phyloP scores from a whole-genome alignment of 2,329 filamentous ascomycete genomes.

The Aspergillus terreus region DNA sequence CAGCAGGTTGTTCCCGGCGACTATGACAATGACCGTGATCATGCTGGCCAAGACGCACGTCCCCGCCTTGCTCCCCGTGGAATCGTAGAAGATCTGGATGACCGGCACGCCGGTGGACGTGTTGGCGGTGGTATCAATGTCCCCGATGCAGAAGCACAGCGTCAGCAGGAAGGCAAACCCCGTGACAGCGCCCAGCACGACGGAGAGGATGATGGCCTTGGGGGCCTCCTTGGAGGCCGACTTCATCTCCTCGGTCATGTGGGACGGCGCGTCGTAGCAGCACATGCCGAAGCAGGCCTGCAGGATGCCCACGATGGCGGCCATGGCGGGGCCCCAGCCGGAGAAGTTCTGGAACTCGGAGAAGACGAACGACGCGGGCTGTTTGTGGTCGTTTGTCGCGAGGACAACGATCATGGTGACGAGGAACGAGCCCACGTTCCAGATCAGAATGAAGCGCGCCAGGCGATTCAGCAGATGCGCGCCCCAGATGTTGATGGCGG shows the following conservation, averaged over 20 bases:
- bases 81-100: constrained; percentile 52
- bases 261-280: constrained; percentile 45
- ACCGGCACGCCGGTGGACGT: constrained; percentile 50
- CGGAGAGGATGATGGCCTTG: constrained; percentile 44
- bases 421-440: constrained; percentile 53
- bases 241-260: constrained; percentile 56
- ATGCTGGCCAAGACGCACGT: constrained; percentile 45
- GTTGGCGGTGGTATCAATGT: constrained; percentile 45
- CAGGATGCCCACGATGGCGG: constrained; percentile 52
- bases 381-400: constrained; percentile 52
- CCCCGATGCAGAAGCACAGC: constrained; percentile 51
- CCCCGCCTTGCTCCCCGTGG: constrained; percentile 43
- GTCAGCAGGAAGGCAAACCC: constrained; percentile 49
- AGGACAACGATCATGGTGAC: constrained; percentile 52
- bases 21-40: constrained; percentile 48
- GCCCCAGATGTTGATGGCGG: constrained; percentile 49
- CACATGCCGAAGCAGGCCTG: constrained; percentile 56
- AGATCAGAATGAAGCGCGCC: constrained; percentile 48
- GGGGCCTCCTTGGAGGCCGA: constrained; percentile 30
- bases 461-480: constrained; percentile 51
- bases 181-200: constrained; percentile 44
- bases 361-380: constrained; percentile 54
- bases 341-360: constrained; percentile 53
- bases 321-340: constrained; percentile 50
- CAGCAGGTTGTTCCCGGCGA: constrained; percentile 45